Evolutionary conservation across 768 basidiomycete genomes (phyloP).

Genomic region (Chalciporus sphaerocephalus): DNA sequence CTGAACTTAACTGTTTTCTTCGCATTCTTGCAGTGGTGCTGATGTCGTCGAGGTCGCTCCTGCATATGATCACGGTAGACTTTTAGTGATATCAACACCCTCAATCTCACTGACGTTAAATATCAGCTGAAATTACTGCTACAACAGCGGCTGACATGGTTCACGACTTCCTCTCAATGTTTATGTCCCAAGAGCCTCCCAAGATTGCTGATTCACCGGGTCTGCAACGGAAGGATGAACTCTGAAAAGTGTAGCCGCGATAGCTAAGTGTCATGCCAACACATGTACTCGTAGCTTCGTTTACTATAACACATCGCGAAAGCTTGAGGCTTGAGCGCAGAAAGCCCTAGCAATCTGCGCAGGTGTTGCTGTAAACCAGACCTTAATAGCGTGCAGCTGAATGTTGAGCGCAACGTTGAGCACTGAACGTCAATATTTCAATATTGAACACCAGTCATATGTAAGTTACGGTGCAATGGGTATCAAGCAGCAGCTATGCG

Average conservation of each 20-base stretch:
- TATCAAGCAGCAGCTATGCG: constrained; percentile 18
- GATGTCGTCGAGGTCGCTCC: constrained; percentile 26
- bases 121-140: constrained; percentile 37
- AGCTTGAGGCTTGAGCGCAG: no score
- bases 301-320: background rate
- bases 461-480: constrained; percentile 19
- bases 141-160: constrained; percentile 43
- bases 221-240: constrained; percentile 16
- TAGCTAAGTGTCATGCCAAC: no score
- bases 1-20: background rate
- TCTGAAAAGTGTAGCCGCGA: no score
- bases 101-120: constrained; percentile 7
- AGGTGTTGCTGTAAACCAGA: no score
- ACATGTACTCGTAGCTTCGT: no score
- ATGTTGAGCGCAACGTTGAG: no score
- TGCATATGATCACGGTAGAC: constrained; percentile 25
- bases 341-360: no score
- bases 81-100: background rate
- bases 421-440: no score
- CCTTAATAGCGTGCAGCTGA: no score
- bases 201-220: constrained; percentile 12
- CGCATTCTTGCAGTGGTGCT: constrained; percentile 15
- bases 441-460: background rate
- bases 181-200: constrained; percentile 29
- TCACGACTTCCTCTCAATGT: constrained; percentile 42